These are phyloP conservation scores for Volvox africanus DNA, from an alignment of 139 green algal genomes.

Conservation along the genomic window DNA sequence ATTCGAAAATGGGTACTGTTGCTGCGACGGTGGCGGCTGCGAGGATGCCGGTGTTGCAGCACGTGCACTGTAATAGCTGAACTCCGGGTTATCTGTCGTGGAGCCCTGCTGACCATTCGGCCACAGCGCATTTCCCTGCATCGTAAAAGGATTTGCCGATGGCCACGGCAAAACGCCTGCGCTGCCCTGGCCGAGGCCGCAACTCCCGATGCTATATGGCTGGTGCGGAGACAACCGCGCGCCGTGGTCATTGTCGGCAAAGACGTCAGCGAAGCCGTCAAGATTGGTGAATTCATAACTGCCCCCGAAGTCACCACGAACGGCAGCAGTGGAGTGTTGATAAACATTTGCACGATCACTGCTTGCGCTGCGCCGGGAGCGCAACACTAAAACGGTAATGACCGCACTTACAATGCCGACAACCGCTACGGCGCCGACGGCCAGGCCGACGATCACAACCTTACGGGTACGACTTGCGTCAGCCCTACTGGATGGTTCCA, in stretches of 20 bases:
- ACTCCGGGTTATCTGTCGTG: too few relatives aligned
- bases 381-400: not conserved
- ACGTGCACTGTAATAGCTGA: too few relatives aligned
- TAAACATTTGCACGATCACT: not conserved
- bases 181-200: too few relatives aligned
- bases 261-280: not conserved
- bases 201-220: not conserved
- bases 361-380: not conserved
- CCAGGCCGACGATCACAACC: conserved; percentile 35
- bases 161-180: too few relatives aligned
- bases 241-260: not conserved
- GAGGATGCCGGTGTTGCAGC: not conserved
- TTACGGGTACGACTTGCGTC: not conserved
- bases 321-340: not conserved
- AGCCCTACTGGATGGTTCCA: not conserved
- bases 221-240: not conserved
- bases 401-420: not conserved
- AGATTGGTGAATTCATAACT: not conserved
- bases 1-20: not conserved
- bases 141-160: too few relatives aligned
- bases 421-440: not conserved
- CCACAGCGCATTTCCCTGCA: too few relatives aligned
- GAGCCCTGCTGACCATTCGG: too few relatives aligned
- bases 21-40: not conserved
- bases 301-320: not conserved